Evolutionary conservation across 2,329 filamentous ascomycete genomes (phyloP).

Genomic region (Trichocomaceae sp.): DNA sequence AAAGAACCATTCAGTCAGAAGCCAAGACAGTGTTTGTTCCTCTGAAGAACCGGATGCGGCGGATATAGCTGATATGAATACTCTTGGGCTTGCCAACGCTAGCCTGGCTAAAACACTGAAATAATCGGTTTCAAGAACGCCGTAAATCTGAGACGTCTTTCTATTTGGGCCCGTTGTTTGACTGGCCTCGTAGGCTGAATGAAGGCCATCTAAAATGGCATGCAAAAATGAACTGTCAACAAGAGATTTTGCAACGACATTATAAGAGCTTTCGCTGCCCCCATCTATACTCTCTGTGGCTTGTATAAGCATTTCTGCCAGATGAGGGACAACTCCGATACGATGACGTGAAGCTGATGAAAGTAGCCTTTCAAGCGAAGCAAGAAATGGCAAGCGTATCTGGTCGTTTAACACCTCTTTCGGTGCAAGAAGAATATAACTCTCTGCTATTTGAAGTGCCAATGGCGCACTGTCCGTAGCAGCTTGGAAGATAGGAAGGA

Average conservation of each 20-base stretch:
- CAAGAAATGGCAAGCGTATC: slow-evolving; percentile 32
- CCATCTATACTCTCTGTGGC: slow-evolving; percentile 58
- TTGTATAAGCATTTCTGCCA: slow-evolving; percentile 60
- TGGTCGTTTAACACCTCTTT: slow-evolving; percentile 38
- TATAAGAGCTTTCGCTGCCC: slow-evolving; percentile 48
- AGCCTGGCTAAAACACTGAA: slow-evolving; percentile 76
- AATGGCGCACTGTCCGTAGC: slow-evolving; percentile 57
- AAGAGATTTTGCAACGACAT: slow-evolving; percentile 59
- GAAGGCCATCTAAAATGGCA: slow-evolving; percentile 59
- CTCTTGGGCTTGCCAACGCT: slow-evolving; percentile 61
- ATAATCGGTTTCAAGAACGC: slow-evolving; percentile 76
- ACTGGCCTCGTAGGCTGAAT: slow-evolving; percentile 63
- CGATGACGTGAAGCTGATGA: slow-evolving; percentile 33
- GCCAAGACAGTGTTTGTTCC: slow-evolving; percentile 36
- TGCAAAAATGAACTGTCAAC: slow-evolving; percentile 57
- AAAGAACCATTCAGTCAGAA: slow-evolving; percentile 43
- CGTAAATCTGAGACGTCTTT: slow-evolving; percentile 61
- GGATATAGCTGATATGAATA: slow-evolving; percentile 54
- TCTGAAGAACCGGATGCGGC: slow-evolving; percentile 22
- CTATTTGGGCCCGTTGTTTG: slow-evolving; percentile 76
- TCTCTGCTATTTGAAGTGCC: slow-evolving; percentile 60
- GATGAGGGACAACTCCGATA: slow-evolving; percentile 35
- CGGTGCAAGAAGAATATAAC: slow-evolving; percentile 62
- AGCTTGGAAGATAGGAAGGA: slow-evolving; percentile 61
- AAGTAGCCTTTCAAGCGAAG: slow-evolving; percentile 36